Evolutionary conservation across 2,329 filamentous ascomycete species (phyloP).

Genomic region (Verticillium nubilum): DNA sequence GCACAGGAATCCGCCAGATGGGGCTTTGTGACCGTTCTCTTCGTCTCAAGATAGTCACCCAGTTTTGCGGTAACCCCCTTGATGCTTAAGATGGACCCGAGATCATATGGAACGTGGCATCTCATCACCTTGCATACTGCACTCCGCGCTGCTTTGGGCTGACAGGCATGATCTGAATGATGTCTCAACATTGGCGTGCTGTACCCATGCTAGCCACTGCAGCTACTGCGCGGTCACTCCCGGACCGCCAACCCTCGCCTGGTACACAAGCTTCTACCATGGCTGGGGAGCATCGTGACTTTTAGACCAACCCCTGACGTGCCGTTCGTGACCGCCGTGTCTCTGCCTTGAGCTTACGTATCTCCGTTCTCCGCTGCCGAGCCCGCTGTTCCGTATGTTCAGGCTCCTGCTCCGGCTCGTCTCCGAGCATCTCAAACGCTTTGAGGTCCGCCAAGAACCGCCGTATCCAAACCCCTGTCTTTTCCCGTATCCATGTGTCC

Average conservation of each 20-base stretch:
- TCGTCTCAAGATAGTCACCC: too few relatives aligned
- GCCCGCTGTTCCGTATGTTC: conserved; percentile 17
- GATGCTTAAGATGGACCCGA: background rate
- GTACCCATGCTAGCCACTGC: background rate
- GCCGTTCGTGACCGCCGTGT: conserved; percentile 21
- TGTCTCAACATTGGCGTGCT: background rate
- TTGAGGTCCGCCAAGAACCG: conserved; percentile 50
- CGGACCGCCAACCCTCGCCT: background rate
- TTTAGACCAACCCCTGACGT: background rate
- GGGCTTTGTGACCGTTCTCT: too few relatives aligned
- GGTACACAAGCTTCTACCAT: background rate
- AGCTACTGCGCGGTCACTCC: background rate
- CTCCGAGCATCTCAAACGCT: conserved; percentile 40
- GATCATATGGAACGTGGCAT: background rate
- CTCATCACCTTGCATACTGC: background rate
- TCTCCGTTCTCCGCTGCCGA: conserved; percentile 22
- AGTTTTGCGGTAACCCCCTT: background rate
- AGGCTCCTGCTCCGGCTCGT: conserved; percentile 18
- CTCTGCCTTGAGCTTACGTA: conserved; percentile 28
- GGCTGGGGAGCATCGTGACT: background rate
- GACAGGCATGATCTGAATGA: background rate
- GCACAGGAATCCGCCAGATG: too few relatives aligned
- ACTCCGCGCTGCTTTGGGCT: background rate
- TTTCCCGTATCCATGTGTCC: conserved; percentile 44
- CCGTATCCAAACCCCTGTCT: conserved; percentile 47